Evolutionary conservation across 768 basidiomycete species (phyloP), one percentile per base, ranked within the genome.

Genomic region (Tulasnella sp.): DNA sequence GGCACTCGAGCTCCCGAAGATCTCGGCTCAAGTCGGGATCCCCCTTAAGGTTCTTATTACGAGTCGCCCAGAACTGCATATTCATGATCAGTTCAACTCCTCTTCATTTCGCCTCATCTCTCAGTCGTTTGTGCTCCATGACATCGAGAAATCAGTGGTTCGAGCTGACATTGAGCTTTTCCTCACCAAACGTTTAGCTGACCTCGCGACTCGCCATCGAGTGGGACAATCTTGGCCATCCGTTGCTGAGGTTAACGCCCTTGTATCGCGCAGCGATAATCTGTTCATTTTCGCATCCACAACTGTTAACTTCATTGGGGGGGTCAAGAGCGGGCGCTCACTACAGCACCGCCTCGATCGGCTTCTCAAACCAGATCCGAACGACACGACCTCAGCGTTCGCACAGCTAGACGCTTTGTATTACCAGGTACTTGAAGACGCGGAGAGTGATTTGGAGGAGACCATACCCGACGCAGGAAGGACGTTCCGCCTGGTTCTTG

Each of bases 11-110:
- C 25, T 79, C 0, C 15, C n/a, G 12, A 71, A 77, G 1, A 80
- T 84, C 49, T 83, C 83, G 14, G 7, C 73, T 14, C 78, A 80
- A 39, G 74, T 83, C 70, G 80, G 81, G 19, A 70, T 84, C 76
- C 19, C 0, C 9, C 22, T 49, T 0, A 49, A 49, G 9, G 22
- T 49, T 11, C 54, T 84, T 12, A 64, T 84, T 39, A 84, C 84
- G n/a, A 80, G 82, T 15, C 81, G 82, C 8, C 81, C 82, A 17
- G 81, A 82, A 40, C 45, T 40, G 0, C 82, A 83, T 40, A 80
- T 84, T n/a, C 36, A 42, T n/a, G 11, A 64, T 22, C 22, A 38
- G 9, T 22, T 67, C 67, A 25, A 40, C 1, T 25, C 9, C 17
- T 8, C 14, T 15, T 15, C 25, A 9, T 11, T 37, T 17, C 19